Conservation (phyloP, 2,329 filamentous ascomycete species). For the Fusarium zealandicum region DNA sequence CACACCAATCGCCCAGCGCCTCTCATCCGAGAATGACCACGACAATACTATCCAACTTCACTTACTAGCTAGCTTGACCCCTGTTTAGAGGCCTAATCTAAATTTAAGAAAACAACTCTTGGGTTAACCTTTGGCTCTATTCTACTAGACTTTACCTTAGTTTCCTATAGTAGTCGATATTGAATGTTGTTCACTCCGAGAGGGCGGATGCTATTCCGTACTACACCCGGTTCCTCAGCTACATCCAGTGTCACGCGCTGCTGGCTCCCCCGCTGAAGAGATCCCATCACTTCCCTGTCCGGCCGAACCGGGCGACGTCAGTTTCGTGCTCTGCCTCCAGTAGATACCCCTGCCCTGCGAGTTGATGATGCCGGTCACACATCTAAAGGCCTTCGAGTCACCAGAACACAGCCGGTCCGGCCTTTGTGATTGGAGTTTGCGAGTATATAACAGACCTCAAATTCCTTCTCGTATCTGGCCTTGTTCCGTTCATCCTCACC, state of each 20-base stretch:
- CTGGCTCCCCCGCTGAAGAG: slow-evolving; percentile 13
- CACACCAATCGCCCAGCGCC: slow-evolving; percentile 20
- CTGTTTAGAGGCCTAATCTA: no score
- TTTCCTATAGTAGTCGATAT: no score
- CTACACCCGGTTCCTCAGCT: not conserved
- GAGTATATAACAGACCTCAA: slow-evolving; percentile 21
- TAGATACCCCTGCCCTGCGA: slow-evolving; percentile 14
- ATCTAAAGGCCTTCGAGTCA: slow-evolving; percentile 15
- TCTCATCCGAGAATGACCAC: no score
- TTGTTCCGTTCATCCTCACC: slow-evolving; percentile 1
- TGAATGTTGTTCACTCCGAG: no score
- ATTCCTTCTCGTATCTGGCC: slow-evolving; percentile 2
- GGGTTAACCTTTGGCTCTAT: no score
- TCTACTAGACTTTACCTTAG: no score
- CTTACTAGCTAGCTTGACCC: no score
- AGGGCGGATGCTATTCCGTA: no score
- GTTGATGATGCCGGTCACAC: slow-evolving; percentile 27
- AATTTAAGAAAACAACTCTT: no score
- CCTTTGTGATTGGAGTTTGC: not conserved
- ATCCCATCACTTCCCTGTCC: slow-evolving; percentile 15
- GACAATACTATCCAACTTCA: no score
- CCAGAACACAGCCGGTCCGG: slow-evolving; percentile 28
- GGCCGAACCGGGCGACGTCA: slow-evolving; percentile 27
- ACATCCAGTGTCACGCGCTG: slow-evolving; percentile 18
- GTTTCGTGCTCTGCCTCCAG: slow-evolving; percentile 10